phyloP scores from a whole-genome alignment of 257 asterid species.

The Solanum ossicruentum region DNA sequence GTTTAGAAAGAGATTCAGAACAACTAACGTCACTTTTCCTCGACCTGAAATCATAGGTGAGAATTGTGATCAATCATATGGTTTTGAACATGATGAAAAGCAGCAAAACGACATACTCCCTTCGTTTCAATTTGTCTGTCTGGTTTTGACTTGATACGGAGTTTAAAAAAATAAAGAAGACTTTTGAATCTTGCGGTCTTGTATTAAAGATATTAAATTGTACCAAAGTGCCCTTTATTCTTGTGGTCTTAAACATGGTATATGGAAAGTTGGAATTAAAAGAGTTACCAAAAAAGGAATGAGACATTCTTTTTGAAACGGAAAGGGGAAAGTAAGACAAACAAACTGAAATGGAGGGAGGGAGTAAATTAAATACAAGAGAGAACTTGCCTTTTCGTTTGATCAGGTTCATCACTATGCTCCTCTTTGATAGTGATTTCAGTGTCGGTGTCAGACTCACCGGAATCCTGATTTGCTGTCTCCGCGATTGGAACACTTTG shows the following conservation, averaged over 20 bases:
- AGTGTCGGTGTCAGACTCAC: conserved; percentile 47
- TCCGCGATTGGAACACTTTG: conserved; percentile 19
- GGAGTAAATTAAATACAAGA: background rate
- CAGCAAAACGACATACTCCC: background rate
- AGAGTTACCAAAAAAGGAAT: too few species aligned
- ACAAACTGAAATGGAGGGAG: too few species aligned
- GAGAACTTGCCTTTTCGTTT: conserved; percentile 39
- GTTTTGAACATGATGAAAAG: background rate
- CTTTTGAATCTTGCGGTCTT: too few species aligned
- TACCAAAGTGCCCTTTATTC: too few species aligned
- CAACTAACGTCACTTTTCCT: conserved; percentile 37
- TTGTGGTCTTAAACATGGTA: too few species aligned
- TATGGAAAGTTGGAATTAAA: too few species aligned
- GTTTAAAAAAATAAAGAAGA: too few species aligned
- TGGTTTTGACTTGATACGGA: too few species aligned
- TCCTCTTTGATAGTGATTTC: conserved; percentile 38
- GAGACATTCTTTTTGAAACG: too few species aligned
- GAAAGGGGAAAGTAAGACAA: too few species aligned
- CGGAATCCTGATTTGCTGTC: conserved; percentile 31
- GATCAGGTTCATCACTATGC: conserved; percentile 38
- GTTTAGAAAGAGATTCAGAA: conserved; percentile 33
- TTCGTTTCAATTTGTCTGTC: too few species aligned
- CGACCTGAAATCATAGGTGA: conserved; percentile 36
- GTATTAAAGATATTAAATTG: too few species aligned
- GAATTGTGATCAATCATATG: background rate